Base-by-base conservation (phyloP, 2,329 filamentous ascomycete species). In the Phaeosphaeriaceae sp. region DNA sequence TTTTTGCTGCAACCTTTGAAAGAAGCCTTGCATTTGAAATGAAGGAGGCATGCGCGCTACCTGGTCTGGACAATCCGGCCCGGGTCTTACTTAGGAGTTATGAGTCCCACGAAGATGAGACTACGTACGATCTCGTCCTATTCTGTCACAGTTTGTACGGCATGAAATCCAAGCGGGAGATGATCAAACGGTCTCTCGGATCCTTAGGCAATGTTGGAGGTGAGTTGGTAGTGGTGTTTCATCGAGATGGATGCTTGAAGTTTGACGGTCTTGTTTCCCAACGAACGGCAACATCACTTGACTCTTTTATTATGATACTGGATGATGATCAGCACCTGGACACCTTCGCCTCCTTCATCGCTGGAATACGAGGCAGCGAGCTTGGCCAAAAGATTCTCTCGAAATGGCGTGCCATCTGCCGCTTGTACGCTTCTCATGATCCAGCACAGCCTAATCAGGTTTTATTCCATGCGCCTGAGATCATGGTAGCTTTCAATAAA, bases 121-220 rank as follows among this genome's bases (percentile, higher is more conserved):
- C 79, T 21, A 81, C 76, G 57, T 89, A 82, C 65, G 81, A 89
- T 61, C 13, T 88, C 42, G 70, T 89, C 19, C 66, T 89, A 4
- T 87, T 89, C 72, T 89, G 86, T 62, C 86, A 89, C 69, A 88
- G 87, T 75, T 82, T 89, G 82, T 88, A 89, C 62, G 85, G 84
- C 58, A 84, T 89, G 82, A 78, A 77, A 0, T 78, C 79, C 2
- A 84, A 85, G 62, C 65, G 60, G n/a, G 68, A 15, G 1, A 80
- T 79, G 57, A 81, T 89, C 60, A 68, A 82, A 67, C 63, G 58
- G 19, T 80, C 83, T 1, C 67, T 89, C 7, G 63, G 70, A 78
- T 86, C 79, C 83, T 89, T n/a, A n/a, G n/a, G n/a, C 31, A 70
- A 62, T 58, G 55, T 65, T 21, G 13, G 11, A 56, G 76, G 66